Conservation (phyloP, 1,284 basidiomycete genomes). For the Fomitopsis betulina region DNA sequence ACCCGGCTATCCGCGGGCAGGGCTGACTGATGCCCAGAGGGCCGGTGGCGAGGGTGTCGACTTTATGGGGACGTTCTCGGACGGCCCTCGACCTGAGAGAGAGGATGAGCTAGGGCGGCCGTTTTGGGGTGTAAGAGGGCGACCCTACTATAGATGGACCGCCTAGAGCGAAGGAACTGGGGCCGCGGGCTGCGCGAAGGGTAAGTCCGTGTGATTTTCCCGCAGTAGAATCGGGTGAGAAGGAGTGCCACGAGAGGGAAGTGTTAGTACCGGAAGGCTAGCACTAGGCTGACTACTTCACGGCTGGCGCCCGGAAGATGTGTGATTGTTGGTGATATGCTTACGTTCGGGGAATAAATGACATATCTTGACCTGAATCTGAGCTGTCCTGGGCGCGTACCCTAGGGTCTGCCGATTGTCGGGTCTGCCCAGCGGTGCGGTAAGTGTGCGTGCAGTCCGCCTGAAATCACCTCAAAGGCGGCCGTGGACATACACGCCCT, state of each 20-base stretch:
- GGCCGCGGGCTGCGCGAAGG: background rate
- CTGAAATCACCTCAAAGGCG: background rate
- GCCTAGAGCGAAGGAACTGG: background rate
- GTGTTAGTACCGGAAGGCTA: background rate
- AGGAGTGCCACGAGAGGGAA: background rate
- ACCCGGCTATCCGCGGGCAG: background rate
- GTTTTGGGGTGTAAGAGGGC: no score
- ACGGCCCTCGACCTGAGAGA: no score
- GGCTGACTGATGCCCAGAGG: background rate
- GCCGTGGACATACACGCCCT: background rate
- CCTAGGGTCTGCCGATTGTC: slow-evolving; percentile 1
- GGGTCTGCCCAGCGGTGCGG: background rate
- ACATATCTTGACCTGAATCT: background rate
- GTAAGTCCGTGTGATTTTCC: slow-evolving; percentile 1
- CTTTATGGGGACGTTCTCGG: background rate
- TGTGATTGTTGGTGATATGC: background rate
- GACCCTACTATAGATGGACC: background rate
- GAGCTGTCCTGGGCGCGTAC: background rate
- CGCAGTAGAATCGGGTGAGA: background rate
- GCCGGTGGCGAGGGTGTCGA: background rate
- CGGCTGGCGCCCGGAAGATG: background rate
- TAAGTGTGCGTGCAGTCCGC: background rate
- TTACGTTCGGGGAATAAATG: background rate
- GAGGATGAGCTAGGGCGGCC: no score
- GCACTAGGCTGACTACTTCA: background rate